Base-by-base conservation (phyloP, 2,329 filamentous ascomycete species). In the Diaporthe citriasiana region DNA sequence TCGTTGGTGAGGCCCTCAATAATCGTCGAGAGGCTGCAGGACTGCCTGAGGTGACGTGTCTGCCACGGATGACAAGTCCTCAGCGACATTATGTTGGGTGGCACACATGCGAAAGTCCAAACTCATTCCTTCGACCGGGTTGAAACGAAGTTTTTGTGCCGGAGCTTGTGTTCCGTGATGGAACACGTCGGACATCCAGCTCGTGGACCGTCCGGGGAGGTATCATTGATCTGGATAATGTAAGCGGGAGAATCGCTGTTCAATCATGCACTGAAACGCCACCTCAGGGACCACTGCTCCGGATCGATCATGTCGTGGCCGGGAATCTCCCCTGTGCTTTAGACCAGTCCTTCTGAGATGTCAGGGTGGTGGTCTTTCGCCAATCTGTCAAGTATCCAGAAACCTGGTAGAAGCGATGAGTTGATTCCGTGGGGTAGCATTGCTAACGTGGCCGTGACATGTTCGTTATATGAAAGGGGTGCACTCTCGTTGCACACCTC, bases 221-320 rank as follows among this genome's bases (percentile, higher is more conserved):
- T 40, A 35, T 17, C 47, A 27, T 15, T 40, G n/a, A 27, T 27
- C 45, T 4, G 15, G 10, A 19, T 15, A 40, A 38, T 40, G 7
- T 33, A 19, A 10, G 30, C 15, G 8, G 25, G 22, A 25, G 7
- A 7, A 17, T 15, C 22, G 2, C 27, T 10, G n/a, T 3, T 17
- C 38, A 38, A 53, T 13, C 33, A 53, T 68, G n/a, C 60, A 42
- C 35, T 53, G 40, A 25, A 40, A 53, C 47, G 3, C 63, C 63
- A 68, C 53, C n/a, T 53, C 15, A 19, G n/a, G 4, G 33, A 40
- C n/a, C 22, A 53, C 33, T 53, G 30, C 33, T 38, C 33, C 63
- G 22, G n/a, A 68, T 68, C 63, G 30, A 27, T 53, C 63, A 40
- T 40, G 63, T 68, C 15, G 47, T 68, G 47, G 15, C 47, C 63